Conservation (phyloP, 176 grass and related monocot species). For the Poa annua region DNA sequence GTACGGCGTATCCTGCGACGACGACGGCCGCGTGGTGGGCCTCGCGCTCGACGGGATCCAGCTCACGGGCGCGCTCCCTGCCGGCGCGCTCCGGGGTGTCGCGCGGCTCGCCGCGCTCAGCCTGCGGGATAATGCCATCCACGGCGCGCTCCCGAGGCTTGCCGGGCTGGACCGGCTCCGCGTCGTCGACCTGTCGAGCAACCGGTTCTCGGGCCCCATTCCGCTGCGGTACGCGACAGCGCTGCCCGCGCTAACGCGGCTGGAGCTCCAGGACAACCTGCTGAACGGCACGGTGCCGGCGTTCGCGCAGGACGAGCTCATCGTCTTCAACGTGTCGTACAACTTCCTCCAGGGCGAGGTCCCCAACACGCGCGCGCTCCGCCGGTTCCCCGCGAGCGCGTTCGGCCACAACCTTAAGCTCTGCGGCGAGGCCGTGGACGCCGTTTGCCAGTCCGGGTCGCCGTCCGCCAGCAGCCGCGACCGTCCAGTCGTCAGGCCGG, state of each 20-base stretch:
- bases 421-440: constrained; percentile 57
- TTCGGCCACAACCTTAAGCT: constrained; percentile 77
- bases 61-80: constrained; percentile 64
- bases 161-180: constrained; percentile 53
- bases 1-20: constrained; percentile 70
- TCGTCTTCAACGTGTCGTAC: constrained; percentile 81
- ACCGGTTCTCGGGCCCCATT: constrained; percentile 86
- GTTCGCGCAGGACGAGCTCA: constrained; percentile 61
- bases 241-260: constrained; percentile 40
- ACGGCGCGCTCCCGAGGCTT: constrained; percentile 66
- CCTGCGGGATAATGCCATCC: constrained; percentile 78
- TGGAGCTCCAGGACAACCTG: constrained; percentile 92
- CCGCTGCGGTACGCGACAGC: constrained; percentile 41
- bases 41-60: constrained; percentile 64
- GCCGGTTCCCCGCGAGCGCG: constrained; percentile 54
- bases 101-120: constrained; percentile 51
- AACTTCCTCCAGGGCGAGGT: constrained; percentile 86
- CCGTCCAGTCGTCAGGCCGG: neutral
- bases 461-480: neutral
- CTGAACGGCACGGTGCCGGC: constrained; percentile 69
- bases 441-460: constrained; percentile 29
- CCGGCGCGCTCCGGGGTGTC: constrained; percentile 43
- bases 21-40: constrained; percentile 58
- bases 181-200: constrained; percentile 68
- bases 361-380: constrained; percentile 53